Percentiles rank a stretch among this genome's conserved stretches.
Conservation (phyloP, 1,284 basidiomycete species). For the Puccinia horiana region DNA sequence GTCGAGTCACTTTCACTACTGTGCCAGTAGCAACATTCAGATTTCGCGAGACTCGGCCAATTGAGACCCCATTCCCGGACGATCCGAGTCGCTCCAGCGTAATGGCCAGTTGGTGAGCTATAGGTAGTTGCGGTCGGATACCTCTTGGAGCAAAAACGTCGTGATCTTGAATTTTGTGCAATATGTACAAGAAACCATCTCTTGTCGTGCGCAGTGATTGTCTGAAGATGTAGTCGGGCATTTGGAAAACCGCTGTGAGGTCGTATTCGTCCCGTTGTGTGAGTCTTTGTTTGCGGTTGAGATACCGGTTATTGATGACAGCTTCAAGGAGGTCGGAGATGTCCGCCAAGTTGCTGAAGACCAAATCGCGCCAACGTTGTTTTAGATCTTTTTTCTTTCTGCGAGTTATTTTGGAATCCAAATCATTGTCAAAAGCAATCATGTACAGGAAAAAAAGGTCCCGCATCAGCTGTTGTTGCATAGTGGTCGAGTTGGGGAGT, state of each 20-base stretch:
- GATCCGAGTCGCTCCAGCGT: neutral
- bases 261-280: neutral
- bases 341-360: neutral
- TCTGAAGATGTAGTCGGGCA: neutral
- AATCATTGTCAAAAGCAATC: neutral
- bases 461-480: neutral
- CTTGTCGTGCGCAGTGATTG: neutral
- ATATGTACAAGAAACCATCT: neutral
- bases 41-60: neutral
- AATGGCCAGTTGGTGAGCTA: neutral
- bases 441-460: slow-evolving; percentile 9
- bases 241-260: neutral
- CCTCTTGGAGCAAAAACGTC: neutral
- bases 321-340: neutral
- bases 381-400: neutral
- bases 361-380: neutral
- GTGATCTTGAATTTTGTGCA: neutral
- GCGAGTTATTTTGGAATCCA: neutral
- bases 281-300: neutral
- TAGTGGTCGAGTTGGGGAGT: neutral
- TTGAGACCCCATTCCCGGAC: neutral
- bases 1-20: slow-evolving; percentile 9
- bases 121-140: neutral
- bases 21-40: neutral
- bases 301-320: neutral